phyloP scores from a whole-genome alignment of 805 yeast species.

The Metschnikowia gruessii region DNA sequence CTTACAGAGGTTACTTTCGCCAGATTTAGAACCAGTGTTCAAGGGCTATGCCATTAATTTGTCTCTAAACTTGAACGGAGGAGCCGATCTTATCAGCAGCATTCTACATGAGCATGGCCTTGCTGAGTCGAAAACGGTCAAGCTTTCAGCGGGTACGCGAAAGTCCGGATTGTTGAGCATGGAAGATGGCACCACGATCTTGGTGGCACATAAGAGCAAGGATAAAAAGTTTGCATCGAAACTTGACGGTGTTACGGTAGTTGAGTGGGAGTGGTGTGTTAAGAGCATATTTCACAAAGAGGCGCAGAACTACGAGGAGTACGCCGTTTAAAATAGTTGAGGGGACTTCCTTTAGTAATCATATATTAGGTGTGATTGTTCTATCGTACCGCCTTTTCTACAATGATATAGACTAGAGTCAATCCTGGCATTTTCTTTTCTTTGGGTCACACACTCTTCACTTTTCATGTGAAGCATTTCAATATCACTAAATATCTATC shows the following conservation, averaged over 20 bases:
- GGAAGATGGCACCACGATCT: slow-evolving; percentile 19
- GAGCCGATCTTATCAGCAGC: slow-evolving; percentile 50
- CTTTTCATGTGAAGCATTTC: background rate
- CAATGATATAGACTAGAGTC: no score
- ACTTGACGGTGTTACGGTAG: slow-evolving; percentile 29
- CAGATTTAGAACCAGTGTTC: slow-evolving; percentile 36
- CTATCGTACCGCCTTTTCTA: background rate
- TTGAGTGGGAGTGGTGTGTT: slow-evolving; percentile 68
- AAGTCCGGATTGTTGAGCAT: slow-evolving; percentile 17
- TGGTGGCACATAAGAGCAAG: slow-evolving; percentile 35
- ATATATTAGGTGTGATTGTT: background rate
- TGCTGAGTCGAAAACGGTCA: slow-evolving; percentile 24
- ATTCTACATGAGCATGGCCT: slow-evolving; percentile 63
- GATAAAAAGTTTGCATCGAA: slow-evolving; percentile 24
- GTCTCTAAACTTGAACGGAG: slow-evolving; percentile 59
- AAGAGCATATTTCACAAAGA: slow-evolving; percentile 45
- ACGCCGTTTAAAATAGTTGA: background rate
- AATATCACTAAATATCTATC: slow-evolving; percentile 37
- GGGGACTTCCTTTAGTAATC: background rate
- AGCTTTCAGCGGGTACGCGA: slow-evolving; percentile 19
- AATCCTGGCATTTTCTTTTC: no score
- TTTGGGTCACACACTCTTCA: no score
- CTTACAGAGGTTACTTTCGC: slow-evolving; percentile 11
- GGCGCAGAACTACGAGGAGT: slow-evolving; percentile 5
- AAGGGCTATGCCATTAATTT: slow-evolving; percentile 49